These are phyloP conservation scores for Lodderomyces jiufengensis DNA, from an alignment of 1,139 yeast genomes.

Conservation along the genomic window DNA sequence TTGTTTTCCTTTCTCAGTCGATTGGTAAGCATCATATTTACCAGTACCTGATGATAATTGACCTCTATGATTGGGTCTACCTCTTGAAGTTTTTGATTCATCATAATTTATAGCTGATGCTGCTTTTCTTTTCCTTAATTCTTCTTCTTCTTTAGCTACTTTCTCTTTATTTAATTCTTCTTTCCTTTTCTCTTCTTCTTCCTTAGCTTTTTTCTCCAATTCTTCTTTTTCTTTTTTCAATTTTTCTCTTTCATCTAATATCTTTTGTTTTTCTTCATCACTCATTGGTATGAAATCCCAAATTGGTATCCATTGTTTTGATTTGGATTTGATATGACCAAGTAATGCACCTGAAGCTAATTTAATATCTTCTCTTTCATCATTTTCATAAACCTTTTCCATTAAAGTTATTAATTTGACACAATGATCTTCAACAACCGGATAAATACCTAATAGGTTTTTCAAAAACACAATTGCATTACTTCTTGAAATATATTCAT, in stretches of 20 bases:
- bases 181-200: slow-evolving; percentile 11
- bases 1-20: neutral
- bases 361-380: slow-evolving; percentile 75
- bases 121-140: slow-evolving; percentile 12
- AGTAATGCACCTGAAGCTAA: slow-evolving; percentile 74
- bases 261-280: slow-evolving; percentile 27
- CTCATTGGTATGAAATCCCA: slow-evolving; percentile 55
- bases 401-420: slow-evolving; percentile 48
- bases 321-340: slow-evolving; percentile 64
- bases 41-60: slow-evolving; percentile 15
- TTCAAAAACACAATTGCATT: slow-evolving; percentile 79
- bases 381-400: slow-evolving; percentile 47
- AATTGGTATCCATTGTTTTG: slow-evolving; percentile 52
- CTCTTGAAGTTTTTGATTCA: slow-evolving; percentile 18
- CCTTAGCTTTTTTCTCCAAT: slow-evolving; percentile 14
- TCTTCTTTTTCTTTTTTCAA: slow-evolving; percentile 19
- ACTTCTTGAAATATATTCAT: slow-evolving; percentile 76
- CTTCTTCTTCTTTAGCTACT: slow-evolving; percentile 18
- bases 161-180: slow-evolving; percentile 16
- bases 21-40: slow-evolving; percentile 28
- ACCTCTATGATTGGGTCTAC: slow-evolving; percentile 22
- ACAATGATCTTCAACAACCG: slow-evolving; percentile 68
- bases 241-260: slow-evolving; percentile 21
- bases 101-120: slow-evolving; percentile 20
- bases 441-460: slow-evolving; percentile 62